Evolutionary conservation across 306 rosid species (phyloP).

Genomic region (Prinsepia uniflora): DNA sequence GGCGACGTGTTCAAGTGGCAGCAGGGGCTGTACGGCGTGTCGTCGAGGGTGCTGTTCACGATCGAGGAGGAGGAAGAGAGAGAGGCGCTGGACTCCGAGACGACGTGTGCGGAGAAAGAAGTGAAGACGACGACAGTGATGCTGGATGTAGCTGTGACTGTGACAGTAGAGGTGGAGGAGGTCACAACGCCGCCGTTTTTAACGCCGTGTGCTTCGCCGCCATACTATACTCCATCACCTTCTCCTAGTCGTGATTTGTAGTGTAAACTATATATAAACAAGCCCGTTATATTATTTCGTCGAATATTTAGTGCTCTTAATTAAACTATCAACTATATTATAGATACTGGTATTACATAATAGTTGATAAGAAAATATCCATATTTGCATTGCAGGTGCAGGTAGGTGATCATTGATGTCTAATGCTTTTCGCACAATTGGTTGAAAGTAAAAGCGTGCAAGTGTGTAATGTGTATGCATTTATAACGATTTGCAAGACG

Average conservation of each 20-base stretch:
- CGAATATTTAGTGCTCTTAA: too few relatives aligned
- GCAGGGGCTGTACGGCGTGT: constrained; percentile 26
- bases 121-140: neutral
- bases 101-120: constrained; percentile 16
- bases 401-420: too few relatives aligned
- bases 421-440: too few relatives aligned
- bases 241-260: constrained; percentile 35
- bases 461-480: too few relatives aligned
- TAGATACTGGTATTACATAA: too few relatives aligned
- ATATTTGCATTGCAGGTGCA: too few relatives aligned
- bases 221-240: constrained; percentile 39
- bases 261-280: neutral
- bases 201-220: constrained; percentile 46
- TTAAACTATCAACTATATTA: too few relatives aligned
- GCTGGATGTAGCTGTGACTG: constrained; percentile 10
- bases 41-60: constrained; percentile 42
- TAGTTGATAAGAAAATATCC: too few relatives aligned
- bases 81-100: constrained; percentile 31
- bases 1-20: constrained; percentile 39
- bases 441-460: too few relatives aligned
- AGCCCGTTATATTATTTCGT: neutral
- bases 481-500: too few relatives aligned
- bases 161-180: constrained; percentile 12
- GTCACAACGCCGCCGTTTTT: constrained; percentile 32
- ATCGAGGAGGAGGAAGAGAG: constrained; percentile 42